phyloP scores from a whole-genome alignment of 805 yeast species.

The Scheffersomyces coipomensis region DNA sequence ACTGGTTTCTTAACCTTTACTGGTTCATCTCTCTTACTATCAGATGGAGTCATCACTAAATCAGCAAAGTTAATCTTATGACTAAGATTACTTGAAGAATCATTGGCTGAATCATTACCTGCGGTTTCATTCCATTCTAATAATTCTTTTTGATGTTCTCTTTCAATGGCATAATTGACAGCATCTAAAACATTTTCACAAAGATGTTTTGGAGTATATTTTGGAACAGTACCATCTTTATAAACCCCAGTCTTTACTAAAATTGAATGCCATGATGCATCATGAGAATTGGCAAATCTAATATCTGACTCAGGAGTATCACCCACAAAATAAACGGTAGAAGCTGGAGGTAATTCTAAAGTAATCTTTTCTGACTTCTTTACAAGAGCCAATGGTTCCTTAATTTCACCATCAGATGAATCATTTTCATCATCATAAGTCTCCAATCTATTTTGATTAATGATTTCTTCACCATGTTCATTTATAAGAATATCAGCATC shows the following conservation, averaged over 20 bases:
- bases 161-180: slow-evolving; percentile 77
- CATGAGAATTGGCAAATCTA: slow-evolving; percentile 84
- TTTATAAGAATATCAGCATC: slow-evolving; percentile 43
- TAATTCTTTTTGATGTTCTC: slow-evolving; percentile 73
- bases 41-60: slow-evolving; percentile 45
- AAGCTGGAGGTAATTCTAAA: slow-evolving; percentile 74
- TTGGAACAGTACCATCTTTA: slow-evolving; percentile 75
- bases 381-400: slow-evolving; percentile 42
- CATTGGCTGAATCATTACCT: slow-evolving; percentile 22
- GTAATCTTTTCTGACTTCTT: slow-evolving; percentile 37
- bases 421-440: slow-evolving; percentile 31
- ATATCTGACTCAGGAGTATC: slow-evolving; percentile 90
- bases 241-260: slow-evolving; percentile 86
- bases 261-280: slow-evolving; percentile 80
- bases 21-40: slow-evolving; percentile 11
- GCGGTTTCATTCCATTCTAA: slow-evolving; percentile 68
- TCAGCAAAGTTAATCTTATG: slow-evolving; percentile 43
- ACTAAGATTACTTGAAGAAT: slow-evolving; percentile 16
- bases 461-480: slow-evolving; percentile 44
- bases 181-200: slow-evolving; percentile 79
- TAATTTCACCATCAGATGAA: slow-evolving; percentile 11
- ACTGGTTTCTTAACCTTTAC: slow-evolving; percentile 12
- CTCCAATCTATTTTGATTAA: slow-evolving; percentile 42
- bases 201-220: slow-evolving; percentile 72
- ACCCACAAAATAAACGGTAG: slow-evolving; percentile 85